Evolutionary conservation across 2,329 filamentous ascomycete species (phyloP).

Genomic region (Fusarium phyllophilum): DNA sequence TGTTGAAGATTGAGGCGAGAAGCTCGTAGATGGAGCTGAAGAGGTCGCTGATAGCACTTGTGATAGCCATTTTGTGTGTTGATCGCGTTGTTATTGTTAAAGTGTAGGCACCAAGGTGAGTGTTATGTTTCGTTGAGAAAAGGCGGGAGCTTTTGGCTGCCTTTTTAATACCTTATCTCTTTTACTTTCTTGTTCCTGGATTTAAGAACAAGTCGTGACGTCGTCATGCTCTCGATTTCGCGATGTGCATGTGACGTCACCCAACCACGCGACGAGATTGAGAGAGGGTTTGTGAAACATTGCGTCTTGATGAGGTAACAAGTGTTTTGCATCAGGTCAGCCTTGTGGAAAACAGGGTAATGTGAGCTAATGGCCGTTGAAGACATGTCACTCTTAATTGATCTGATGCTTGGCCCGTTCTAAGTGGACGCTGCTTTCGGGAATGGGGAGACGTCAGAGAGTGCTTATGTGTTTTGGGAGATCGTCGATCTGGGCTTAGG

Average conservation of each 20-base stretch:
- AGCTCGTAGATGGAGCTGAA: constrained; percentile 57
- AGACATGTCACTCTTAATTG: background rate
- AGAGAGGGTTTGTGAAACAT: constrained; percentile 3
- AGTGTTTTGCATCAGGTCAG: background rate
- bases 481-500: background rate
- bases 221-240: constrained; percentile 41
- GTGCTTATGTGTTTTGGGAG: background rate
- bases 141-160: background rate
- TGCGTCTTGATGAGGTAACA: constrained; percentile 32
- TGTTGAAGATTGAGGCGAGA: constrained; percentile 50
- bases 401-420: background rate
- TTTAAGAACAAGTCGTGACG: constrained; percentile 40
- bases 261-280: constrained; percentile 32
- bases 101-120: background rate
- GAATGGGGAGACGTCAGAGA: background rate
- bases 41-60: constrained; percentile 50
- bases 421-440: background rate
- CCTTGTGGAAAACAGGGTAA: background rate
- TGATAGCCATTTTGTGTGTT: constrained; percentile 47
- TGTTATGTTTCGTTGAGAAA: background rate
- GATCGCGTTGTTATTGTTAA: background rate
- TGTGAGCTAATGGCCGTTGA: background rate
- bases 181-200: constrained; percentile 19
- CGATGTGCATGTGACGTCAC: constrained; percentile 44
- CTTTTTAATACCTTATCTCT: background rate